Percentiles rank a stretch among this genome's conserved stretches.
Evolutionary conservation across 2,329 filamentous ascomycete genomes (phyloP).

Genomic region (Exophiala mesophila): DNA sequence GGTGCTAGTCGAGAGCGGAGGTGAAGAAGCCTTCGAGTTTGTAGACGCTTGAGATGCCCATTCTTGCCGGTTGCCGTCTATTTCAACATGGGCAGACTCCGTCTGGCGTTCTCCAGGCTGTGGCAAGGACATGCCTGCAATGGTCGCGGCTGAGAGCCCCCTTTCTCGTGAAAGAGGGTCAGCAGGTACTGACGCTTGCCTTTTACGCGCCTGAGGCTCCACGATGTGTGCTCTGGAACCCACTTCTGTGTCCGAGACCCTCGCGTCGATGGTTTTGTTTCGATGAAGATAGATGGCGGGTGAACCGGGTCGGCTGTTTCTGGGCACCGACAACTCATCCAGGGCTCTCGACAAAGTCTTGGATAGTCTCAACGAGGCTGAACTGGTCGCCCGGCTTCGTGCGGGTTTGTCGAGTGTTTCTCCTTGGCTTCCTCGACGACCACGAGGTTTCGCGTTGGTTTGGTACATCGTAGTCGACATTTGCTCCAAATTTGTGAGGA

Average conservation of each 20-base stretch:
- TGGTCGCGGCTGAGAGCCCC: too few relatives aligned
- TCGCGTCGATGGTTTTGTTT: constrained; percentile 11
- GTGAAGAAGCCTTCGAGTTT: too few relatives aligned
- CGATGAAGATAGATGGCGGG: constrained; percentile 16
- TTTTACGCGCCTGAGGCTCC: background rate
- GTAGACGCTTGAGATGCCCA: too few relatives aligned
- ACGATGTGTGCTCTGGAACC: background rate
- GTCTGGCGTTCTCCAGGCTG: too few relatives aligned
- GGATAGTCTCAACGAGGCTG: constrained; percentile 18
- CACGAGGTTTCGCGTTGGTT: constrained; percentile 20
- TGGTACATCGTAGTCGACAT: constrained; percentile 22
- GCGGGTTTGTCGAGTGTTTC: constrained; percentile 16
- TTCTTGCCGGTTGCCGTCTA: too few relatives aligned
- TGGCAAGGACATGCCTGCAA: too few relatives aligned
- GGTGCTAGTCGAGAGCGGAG: background rate
- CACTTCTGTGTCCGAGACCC: constrained; percentile 3
- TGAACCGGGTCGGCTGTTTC: constrained; percentile 17
- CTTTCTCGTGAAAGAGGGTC: background rate
- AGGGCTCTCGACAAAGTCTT: constrained; percentile 22
- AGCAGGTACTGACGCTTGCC: background rate
- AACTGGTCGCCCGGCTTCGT: constrained; percentile 20
- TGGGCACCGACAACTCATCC: constrained; percentile 19
- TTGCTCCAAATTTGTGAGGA: too few relatives aligned
- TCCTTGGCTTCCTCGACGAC: constrained; percentile 14
- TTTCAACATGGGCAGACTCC: too few relatives aligned